These are phyloP conservation scores for Acanthamoeba quina DNA, from an alignment of 208 protist genomes.

Conservation along the genomic window DNA sequence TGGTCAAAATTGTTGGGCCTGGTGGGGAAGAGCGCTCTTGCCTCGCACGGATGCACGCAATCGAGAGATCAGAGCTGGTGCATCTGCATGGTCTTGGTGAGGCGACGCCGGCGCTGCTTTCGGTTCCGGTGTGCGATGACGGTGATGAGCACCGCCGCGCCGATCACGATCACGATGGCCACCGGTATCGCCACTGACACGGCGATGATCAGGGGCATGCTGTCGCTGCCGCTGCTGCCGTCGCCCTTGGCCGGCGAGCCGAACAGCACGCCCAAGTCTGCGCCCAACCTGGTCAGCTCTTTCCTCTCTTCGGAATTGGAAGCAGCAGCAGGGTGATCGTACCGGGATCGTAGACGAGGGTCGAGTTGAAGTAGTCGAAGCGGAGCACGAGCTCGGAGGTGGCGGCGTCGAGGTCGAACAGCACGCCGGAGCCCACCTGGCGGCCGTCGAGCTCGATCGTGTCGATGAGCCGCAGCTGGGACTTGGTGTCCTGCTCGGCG, in stretches of 20 bases:
- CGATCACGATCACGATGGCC: background rate
- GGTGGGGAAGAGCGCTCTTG: too few species aligned
- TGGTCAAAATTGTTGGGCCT: too few species aligned
- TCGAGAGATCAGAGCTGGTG: background rate
- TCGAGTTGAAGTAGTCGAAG: slow-evolving; percentile 17
- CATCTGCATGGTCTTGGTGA: slow-evolving; percentile 43
- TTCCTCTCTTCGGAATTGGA: too few species aligned
- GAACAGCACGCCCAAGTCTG: slow-evolving; percentile 18
- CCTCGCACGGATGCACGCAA: too few species aligned
- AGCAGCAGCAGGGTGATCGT: background rate
- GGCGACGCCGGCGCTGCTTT: background rate
- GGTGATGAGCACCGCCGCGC: background rate
- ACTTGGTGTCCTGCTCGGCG: background rate
- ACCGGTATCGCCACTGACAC: background rate
- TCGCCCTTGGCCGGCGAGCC: background rate
- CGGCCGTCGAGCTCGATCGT: background rate
- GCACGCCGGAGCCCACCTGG: background rate
- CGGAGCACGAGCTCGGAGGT: background rate
- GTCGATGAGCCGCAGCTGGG: slow-evolving; percentile 1
- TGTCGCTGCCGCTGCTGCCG: background rate
- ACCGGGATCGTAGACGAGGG: background rate
- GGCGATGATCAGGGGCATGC: background rate
- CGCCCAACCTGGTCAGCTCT: too few species aligned
- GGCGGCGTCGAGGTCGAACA: background rate
- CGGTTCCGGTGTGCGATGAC: background rate